Percentiles rank a stretch among this genome's conserved stretches.
Evolutionary conservation across 148 eudicot species (phyloP).

Genomic region (Vaccinium macrocarpon): DNA sequence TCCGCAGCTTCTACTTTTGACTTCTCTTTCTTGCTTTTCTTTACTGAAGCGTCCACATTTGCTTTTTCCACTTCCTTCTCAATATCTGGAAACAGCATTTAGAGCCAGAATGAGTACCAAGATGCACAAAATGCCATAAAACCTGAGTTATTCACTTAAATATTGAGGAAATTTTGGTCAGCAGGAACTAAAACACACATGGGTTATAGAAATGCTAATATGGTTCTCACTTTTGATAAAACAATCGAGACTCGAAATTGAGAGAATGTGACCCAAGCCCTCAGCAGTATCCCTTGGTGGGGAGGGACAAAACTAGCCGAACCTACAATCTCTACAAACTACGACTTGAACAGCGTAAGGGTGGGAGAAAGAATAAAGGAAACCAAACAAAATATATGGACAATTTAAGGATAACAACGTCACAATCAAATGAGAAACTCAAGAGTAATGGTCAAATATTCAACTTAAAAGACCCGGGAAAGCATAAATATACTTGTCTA

Average conservation of each 20-base stretch:
- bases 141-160: not conserved
- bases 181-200: not conserved
- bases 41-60: slow-evolving; percentile 29
- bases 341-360: not conserved
- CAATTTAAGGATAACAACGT: not conserved
- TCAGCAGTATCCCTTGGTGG: not conserved
- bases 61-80: slow-evolving; percentile 61
- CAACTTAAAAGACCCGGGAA: too few species aligned
- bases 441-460: too few species aligned
- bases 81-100: slow-evolving; percentile 28
- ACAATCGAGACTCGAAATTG: not conserved
- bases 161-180: not conserved
- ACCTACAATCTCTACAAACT: not conserved
- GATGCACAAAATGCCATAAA: not conserved
- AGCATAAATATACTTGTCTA: too few species aligned
- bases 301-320: not conserved
- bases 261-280: not conserved
- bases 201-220: not conserved
- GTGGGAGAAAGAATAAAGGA: not conserved
- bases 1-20: slow-evolving; percentile 36
- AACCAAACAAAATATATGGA: not conserved
- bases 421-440: too few species aligned
- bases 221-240: not conserved
- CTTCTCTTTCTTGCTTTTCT: slow-evolving; percentile 83
- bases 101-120: not conserved